Conservation (phyloP, 2,329 filamentous ascomycete genomes). For the Fusarium buharicum region DNA sequence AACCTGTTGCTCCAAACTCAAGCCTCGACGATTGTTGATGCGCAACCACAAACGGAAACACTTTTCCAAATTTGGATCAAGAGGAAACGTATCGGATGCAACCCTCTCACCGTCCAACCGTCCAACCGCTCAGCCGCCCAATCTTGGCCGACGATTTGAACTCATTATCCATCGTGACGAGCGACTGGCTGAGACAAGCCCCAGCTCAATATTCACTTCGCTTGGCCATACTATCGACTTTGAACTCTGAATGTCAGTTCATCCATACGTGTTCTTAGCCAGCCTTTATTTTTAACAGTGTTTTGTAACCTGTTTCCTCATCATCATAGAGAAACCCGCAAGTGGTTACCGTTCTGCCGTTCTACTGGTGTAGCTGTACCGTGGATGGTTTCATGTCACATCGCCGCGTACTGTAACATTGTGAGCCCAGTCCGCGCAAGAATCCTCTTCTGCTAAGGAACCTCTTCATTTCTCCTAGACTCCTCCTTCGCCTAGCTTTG, state of each 20-base stretch:
- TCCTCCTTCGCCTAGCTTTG: conserved; percentile 18
- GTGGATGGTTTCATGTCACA: conserved; percentile 23
- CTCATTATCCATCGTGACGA: conserved; percentile 9
- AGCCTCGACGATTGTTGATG: neutral
- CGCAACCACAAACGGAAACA: conserved; percentile 18
- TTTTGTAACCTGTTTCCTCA: neutral
- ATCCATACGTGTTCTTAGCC: neutral
- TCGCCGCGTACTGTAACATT: conserved; percentile 37
- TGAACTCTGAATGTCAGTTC: neutral
- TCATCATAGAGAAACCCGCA: neutral
- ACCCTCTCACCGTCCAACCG: conserved; percentile 32
- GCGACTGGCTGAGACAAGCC: conserved; percentile 31
- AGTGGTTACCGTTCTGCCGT: conserved; percentile 9
- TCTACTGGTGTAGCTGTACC: conserved; percentile 3
- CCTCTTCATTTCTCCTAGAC: conserved; percentile 11
- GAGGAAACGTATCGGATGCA: conserved; percentile 27
- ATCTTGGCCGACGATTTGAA: conserved; percentile 11
- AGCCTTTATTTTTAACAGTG: neutral
- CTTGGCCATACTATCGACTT: neutral
- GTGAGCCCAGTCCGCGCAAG: conserved; percentile 19
- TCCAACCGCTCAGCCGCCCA: conserved; percentile 25
- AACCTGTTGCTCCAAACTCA: conserved; percentile 3
- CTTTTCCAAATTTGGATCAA: conserved; percentile 14
- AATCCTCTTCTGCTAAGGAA: conserved; percentile 30
- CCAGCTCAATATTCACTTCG: conserved; percentile 18